A percentile compares a stretch with the other conserved stretches of the same genome.
Evolutionary conservation across 176 grass and related monocot genomes (phyloP).

Genomic region (Rhynchospora tenuis): DNA sequence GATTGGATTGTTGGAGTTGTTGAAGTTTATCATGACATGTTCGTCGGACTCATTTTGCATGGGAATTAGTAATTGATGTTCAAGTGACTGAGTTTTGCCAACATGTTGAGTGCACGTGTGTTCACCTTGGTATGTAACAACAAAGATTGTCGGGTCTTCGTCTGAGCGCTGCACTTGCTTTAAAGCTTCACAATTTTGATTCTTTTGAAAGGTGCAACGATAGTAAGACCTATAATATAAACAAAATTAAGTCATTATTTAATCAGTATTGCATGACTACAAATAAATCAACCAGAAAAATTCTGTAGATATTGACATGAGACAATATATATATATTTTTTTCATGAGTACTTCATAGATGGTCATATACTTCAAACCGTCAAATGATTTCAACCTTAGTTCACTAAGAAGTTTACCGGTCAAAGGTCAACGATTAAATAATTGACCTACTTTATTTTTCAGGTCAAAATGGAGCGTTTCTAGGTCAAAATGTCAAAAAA

Average conservation of each 20-base stretch:
- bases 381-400: not conserved
- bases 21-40: slow-evolving; percentile 47
- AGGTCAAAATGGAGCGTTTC: not conserved
- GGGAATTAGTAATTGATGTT: not conserved
- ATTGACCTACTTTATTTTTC: not conserved
- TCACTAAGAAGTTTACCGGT: not conserved
- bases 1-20: not conserved
- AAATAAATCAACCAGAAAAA: not conserved
- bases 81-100: not conserved
- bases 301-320: not conserved
- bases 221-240: slow-evolving; percentile 60
- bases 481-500: slow-evolving; percentile 5
- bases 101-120: slow-evolving; percentile 60
- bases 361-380: not conserved
- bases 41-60: not conserved
- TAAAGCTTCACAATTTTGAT: slow-evolving; percentile 51
- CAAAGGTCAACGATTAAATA: not conserved
- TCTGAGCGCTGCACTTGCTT: slow-evolving; percentile 92
- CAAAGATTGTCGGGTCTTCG: slow-evolving; percentile 46
- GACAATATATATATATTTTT: not conserved
- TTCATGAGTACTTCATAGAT: not conserved
- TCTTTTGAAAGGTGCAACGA: slow-evolving; percentile 63
- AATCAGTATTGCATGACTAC: not conserved
- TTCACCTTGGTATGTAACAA: slow-evolving; percentile 58
- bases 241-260: not conserved